Conservation (phyloP, 371 early-diverging fungal species). For the Mortierella sp. region DNA sequence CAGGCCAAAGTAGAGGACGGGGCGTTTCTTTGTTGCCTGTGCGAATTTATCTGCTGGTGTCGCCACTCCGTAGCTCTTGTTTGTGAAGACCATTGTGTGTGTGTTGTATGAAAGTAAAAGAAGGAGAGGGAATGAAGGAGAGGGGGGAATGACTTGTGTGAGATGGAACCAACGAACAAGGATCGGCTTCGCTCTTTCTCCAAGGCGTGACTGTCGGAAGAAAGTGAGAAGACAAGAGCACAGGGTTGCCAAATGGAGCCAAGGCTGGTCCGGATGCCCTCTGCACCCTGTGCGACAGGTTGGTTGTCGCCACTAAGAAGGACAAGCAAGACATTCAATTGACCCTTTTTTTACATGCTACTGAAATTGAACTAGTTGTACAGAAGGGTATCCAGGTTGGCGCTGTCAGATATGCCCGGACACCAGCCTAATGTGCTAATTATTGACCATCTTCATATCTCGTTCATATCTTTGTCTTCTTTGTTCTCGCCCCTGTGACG, state of each 20-base stretch:
- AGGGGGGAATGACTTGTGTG: background rate
- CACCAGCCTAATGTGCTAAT: background rate
- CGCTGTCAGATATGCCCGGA: background rate
- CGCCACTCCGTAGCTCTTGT: constrained; percentile 48
- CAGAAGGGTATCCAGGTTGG: background rate
- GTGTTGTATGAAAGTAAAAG: background rate
- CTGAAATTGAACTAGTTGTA: too few relatives aligned
- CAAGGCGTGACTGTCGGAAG: too few relatives aligned
- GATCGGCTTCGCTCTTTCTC: too few relatives aligned
- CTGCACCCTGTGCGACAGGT: background rate
- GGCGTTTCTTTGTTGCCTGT: constrained; percentile 36
- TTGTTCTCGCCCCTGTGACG: too few relatives aligned
- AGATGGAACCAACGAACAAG: background rate
- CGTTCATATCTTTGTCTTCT: background rate
- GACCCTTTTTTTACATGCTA: too few relatives aligned
- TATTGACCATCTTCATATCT: background rate
- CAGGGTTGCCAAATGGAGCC: background rate
- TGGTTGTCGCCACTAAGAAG: background rate
- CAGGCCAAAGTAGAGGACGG: constrained; percentile 47
- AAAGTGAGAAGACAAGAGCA: background rate
- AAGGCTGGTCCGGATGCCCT: background rate
- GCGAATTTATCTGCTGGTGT: constrained; percentile 40
- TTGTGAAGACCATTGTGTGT: constrained; percentile 34
- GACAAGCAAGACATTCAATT: background rate
- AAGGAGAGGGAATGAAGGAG: too few relatives aligned